Evolutionary conservation across 495 filamentous ascomycete genomes (phyloP).

Genomic region (Stereocaulon alpinum): DNA sequence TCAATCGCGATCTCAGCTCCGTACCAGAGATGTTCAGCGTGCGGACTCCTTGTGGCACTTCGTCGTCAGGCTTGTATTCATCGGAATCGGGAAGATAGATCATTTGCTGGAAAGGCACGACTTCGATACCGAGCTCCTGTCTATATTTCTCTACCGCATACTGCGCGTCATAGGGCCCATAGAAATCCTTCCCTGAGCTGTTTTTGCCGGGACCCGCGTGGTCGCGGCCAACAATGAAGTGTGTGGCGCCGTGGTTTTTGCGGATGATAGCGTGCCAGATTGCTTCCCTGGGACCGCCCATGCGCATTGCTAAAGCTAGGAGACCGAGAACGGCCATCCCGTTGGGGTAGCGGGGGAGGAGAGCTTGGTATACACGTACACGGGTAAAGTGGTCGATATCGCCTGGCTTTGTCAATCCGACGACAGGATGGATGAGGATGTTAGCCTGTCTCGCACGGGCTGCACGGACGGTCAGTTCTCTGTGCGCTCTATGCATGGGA

Average conservation of each 20-base stretch:
- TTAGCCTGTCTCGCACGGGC: slow-evolving; percentile 92
- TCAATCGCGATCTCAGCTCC: slow-evolving; percentile 81
- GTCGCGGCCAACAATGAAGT: slow-evolving; percentile 98
- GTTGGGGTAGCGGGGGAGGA: slow-evolving; percentile 95
- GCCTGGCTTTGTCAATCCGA: slow-evolving; percentile 95
- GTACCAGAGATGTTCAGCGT: slow-evolving; percentile 96
- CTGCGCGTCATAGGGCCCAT: slow-evolving; percentile 98
- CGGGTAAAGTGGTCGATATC: slow-evolving; percentile 99
- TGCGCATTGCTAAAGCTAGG: slow-evolving; percentile 93
- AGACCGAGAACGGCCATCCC: slow-evolving; percentile 98
- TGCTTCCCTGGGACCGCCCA: slow-evolving; percentile 96
- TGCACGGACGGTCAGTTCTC: slow-evolving; percentile 93
- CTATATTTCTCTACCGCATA: slow-evolving; percentile 94
- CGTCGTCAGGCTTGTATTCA: slow-evolving; percentile 86
- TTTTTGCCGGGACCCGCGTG: slow-evolving; percentile 97
- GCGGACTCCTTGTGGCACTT: slow-evolving; percentile 71
- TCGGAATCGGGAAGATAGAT: slow-evolving; percentile 95
- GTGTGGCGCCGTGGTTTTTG: slow-evolving; percentile 97
- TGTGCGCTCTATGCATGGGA: slow-evolving; percentile 97
- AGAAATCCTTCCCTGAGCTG: slow-evolving; percentile 91
- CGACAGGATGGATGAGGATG: slow-evolving; percentile 97
- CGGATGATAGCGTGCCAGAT: slow-evolving; percentile 99
- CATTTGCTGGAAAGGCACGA: slow-evolving; percentile 99
- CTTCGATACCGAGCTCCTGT: slow-evolving; percentile 92
- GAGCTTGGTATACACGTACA: slow-evolving; percentile 94